Evolutionary conservation across 1,284 basidiomycete species (phyloP).

Genomic region (Ganoderma sinense): DNA sequence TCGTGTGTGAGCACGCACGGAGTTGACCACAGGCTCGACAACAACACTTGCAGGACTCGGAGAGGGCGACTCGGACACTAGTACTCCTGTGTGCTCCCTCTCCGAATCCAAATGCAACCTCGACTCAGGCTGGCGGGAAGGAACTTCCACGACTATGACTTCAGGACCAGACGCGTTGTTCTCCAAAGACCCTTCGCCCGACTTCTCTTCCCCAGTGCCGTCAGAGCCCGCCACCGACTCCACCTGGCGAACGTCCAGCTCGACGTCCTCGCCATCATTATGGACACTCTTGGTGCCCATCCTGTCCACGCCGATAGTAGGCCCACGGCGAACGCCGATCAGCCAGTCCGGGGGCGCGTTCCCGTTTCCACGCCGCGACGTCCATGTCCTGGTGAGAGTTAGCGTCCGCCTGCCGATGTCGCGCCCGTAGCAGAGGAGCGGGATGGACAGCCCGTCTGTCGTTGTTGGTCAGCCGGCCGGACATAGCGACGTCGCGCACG

Average conservation of each 20-base stretch:
- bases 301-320: conserved; percentile 20
- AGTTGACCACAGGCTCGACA: not conserved
- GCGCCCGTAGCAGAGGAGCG: conserved; percentile 81
- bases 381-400: conserved; percentile 42
- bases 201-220: not conserved
- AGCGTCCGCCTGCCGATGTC: conserved; percentile 68
- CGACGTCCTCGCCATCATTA: not conserved
- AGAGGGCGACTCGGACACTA: no score
- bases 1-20: not conserved
- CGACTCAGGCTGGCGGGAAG: not conserved
- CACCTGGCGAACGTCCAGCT: no score
- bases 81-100: no score
- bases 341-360: conserved; percentile 57
- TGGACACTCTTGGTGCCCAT: not conserved
- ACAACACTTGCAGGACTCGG: no score
- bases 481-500: not conserved
- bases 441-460: conserved; percentile 87
- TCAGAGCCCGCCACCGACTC: not conserved
- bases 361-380: conserved; percentile 28
- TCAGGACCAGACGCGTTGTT: not conserved
- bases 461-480: not conserved
- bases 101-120: no score
- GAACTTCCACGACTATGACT: not conserved
- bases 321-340: conserved; percentile 44
- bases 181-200: not conserved